phyloP scores from a whole-genome alignment of 305 asterid genomes.

The Ilex paraguariensis region DNA sequence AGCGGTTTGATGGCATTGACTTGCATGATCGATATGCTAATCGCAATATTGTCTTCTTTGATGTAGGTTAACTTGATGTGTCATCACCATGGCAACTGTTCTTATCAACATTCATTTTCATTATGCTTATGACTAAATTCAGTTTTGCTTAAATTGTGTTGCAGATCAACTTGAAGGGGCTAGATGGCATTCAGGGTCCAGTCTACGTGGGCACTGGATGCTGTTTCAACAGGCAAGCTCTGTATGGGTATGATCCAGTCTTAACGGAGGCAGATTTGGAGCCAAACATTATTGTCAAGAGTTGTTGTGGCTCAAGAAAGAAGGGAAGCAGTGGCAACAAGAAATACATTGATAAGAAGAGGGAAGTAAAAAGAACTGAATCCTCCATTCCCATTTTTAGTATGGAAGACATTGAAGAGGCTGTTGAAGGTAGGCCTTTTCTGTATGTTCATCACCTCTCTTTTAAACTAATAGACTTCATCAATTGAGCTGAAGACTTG shows the following conservation, averaged over 20 bases:
- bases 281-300: slow-evolving; percentile 33
- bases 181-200: slow-evolving; percentile 53
- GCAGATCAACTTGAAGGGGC: slow-evolving; percentile 53
- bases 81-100: background rate
- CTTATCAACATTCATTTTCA: background rate
- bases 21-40: slow-evolving; percentile 37
- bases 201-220: slow-evolving; percentile 53
- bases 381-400: slow-evolving; percentile 31
- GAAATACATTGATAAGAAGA: slow-evolving; percentile 28
- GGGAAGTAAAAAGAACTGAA: slow-evolving; percentile 29
- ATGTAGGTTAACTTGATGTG: slow-evolving; percentile 18
- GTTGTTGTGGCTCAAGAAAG: slow-evolving; percentile 34
- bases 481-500: background rate
- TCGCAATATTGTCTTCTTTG: slow-evolving; percentile 36
- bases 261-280: slow-evolving; percentile 34
- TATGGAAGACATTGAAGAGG: slow-evolving; percentile 34
- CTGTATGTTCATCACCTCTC: no score
- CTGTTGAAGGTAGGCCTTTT: slow-evolving; percentile 24
- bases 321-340: slow-evolving; percentile 22
- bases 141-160: slow-evolving; percentile 2
- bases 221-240: slow-evolving; percentile 45
- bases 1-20: slow-evolving; percentile 39
- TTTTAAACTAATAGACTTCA: background rate
- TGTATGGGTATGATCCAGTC: slow-evolving; percentile 40
- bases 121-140: background rate